Base-by-base conservation (phyloP, 139 green algal species). In the Volvox reticuliferus region DNA sequence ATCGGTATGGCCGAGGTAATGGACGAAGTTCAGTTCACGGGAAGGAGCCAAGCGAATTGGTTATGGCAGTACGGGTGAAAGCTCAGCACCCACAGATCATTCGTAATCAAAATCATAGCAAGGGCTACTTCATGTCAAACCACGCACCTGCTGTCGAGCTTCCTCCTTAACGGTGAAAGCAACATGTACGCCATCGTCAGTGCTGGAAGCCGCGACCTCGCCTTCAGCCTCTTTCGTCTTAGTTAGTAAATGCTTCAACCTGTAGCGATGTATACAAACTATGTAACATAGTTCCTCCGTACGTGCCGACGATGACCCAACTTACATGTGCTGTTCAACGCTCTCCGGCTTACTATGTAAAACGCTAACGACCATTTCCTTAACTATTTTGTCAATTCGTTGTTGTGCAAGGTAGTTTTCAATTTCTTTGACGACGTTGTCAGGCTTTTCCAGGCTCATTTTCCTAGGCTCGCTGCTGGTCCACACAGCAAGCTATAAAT, bases 281-380 rank as follows among this genome's bases (percentile, higher is more conserved):
- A 73, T 73, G 44, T 28, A 73, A 24, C 65, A 73, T 24, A 5
- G 21, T 24, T 12, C 21, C 24, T 73, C 65, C 21, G 24, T 30
- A 24, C 24, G 65, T 24, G 65, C 21, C 24, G 65, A 28, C 22
- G 50, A 21, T 86, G 24, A 1, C 24, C 16, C 65, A 19, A n/a
- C 83, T 24, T 68, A 89, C 85, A 89, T 82, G 85, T 89, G 69
- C n/a, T 68, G 28, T 21, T 67, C 18, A 18, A 82, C 69, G 69
- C 55, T 32, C 17, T 82, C 44, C 1, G 85, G 85, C 69, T 89
- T 89, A 21, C 32, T 24, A 20, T 89, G 69, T 6, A 89, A 68
- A 9, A 82, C 69, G 50, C 28, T 61, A 0, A 89, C 44, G 0
- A 89, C 85, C 69, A 89, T 71, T 22, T 89, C 85, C 68, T 89